These are phyloP conservation scores for Botrytis elliptica DNA, from an alignment of 2,329 filamentous ascomycete species.

Conservation along the genomic window DNA sequence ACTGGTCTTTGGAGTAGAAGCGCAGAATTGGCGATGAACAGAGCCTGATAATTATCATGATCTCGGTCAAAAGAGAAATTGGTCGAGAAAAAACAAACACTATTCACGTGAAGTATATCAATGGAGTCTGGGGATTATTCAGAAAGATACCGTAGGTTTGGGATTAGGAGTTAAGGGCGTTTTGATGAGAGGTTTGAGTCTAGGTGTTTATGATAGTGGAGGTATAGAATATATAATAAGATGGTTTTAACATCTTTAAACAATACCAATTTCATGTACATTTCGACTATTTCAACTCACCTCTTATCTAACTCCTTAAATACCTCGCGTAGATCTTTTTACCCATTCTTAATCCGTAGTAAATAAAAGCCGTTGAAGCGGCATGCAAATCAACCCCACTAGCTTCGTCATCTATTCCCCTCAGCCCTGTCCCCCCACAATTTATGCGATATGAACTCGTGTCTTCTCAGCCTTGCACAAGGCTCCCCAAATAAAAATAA, in stretches of 20 bases:
- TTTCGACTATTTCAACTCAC: neutral
- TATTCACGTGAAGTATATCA: neutral
- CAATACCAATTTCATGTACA: neutral
- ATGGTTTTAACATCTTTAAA: neutral
- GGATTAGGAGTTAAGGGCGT: neutral
- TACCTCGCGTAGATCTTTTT: neutral
- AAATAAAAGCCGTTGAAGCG: neutral
- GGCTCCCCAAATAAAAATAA: conserved; percentile 3
- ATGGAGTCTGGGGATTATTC: conserved; percentile 1
- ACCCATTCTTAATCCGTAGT: neutral
- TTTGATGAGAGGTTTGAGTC: neutral
- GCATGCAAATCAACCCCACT: conserved; percentile 12
- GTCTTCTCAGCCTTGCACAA: conserved; percentile 22
- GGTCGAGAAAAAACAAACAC: neutral
- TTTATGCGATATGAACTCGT: conserved; percentile 17
- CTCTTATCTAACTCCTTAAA: neutral
- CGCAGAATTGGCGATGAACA: conserved; percentile 37
- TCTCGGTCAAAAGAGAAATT: neutral
- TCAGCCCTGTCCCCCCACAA: conserved; percentile 4
- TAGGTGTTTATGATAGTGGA: neutral
- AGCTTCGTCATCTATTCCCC: conserved; percentile 10
- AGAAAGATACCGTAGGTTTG: neutral
- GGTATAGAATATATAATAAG: neutral
- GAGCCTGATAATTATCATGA: neutral
- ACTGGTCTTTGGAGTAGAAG: conserved; percentile 37